Evolutionary conservation across 2,329 filamentous ascomycete genomes (phyloP), one percentile per base, ranked within the genome.

Genomic region (Fusarium metavorans): DNA sequence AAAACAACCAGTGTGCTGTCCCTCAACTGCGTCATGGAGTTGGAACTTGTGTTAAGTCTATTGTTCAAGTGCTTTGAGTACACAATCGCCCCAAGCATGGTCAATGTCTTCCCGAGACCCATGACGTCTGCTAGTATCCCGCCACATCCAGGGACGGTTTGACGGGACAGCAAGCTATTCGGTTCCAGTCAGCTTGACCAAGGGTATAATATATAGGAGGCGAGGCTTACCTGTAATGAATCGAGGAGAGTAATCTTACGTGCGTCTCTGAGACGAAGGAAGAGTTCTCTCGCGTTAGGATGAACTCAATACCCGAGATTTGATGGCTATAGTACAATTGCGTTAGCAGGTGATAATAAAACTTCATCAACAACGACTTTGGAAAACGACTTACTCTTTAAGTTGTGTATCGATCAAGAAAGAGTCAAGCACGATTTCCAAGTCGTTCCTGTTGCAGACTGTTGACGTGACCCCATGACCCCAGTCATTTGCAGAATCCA

Each of bases 71-170:
- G 39, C 14, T 56, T 23, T 18, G 66, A 71, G n/a, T 59, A 30
- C 6, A 68, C 25, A 16, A 71, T 59, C 2, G 68, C 48, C 0
- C 66, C 41, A 8, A 71, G 50, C 45, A 68, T 68, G 1, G 66
- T 68, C 18, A 71, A 23, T n/a, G 68, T 71, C 18, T 71, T 71
- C 3, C 68, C 68, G 8, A 71, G 62, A 14, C 68, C 68, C 68
- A 71, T 71, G 2, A 54, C 56, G 16, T 71, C 68, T 7, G 68
- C 68, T 3, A 71, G 54, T 7, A 71, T 41, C 10, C 68, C 68
- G 1, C 68, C 68, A 2, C 34, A 58, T 1, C 6, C 34, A 30
- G 27, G 13, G 16, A 7, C 14, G 11, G 20, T 41, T 23, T 8
- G 16, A 5, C 25, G 13, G 25, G 4, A 32, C 10, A 27, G 35